Evolutionary conservation across 176 grass and related monocot genomes (phyloP), one percentile per base, ranked within the genome.

Genomic region (Carex parvula): DNA sequence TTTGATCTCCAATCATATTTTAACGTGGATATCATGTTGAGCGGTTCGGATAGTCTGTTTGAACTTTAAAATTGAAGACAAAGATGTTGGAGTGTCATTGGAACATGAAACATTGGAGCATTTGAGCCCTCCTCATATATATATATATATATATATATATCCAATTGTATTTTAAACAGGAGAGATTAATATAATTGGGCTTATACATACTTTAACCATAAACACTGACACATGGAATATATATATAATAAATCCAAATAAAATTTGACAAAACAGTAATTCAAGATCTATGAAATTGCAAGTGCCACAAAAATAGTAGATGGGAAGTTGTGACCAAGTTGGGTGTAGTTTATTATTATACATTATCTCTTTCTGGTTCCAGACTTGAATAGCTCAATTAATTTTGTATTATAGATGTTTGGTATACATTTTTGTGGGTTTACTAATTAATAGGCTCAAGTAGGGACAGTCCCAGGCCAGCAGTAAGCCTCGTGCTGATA

Each of bases 401-500:
- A 39, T 39, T 39, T 55, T 77, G 73, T 30, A 56, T 77, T 24
- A 50, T 53, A 21, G 48, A 56, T 77, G 73, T 56, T 55, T 56
- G 73, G 50, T 77, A 77, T 77, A 33, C 20, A 30, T 54, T 55
- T 75, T 75, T 76, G 0, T 55, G 11, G 2, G 26, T 76, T 76
- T 76, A 76, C 48, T 76, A 55, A 30, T 54, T n/a, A n/a, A 30
- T 54, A 30, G 48, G 13, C 6, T 9, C 50, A 3, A 53, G 72
- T 76, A 76, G 72, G 72, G 71, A 75, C 72, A 75, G 33, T 41
- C 2, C 33, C 66, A 69, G 33, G n/a, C n/a, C n/a, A 69, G 33
- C 29, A 65, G 66, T 77, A 77, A 55, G 24, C 73, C 65, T 77
- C 73, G 50, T 77, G 73, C 73, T 77, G 14, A 56, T 48, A 77